A percentile compares a stretch with the other conserved stretches of the same genome.
Evolutionary conservation across 2,329 filamentous ascomycete genomes (phyloP).

Genomic region (Apiospora saccharicola): DNA sequence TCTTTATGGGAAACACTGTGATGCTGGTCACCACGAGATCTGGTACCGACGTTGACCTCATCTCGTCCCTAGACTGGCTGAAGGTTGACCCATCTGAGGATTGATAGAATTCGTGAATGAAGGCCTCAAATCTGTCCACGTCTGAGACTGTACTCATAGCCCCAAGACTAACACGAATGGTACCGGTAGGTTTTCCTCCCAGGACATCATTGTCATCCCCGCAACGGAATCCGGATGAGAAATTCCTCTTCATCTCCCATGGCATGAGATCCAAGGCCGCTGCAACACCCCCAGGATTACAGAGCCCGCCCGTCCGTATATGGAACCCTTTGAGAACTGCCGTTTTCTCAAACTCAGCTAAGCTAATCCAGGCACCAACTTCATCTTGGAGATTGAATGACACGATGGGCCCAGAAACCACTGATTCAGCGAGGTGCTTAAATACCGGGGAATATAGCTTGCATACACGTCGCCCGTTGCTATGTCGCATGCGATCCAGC

Average conservation of each 20-base stretch:
- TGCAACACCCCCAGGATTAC: conserved; percentile 89
- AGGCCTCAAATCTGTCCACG: conserved; percentile 73
- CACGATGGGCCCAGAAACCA: conserved; percentile 71
- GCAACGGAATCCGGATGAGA: conserved; percentile 84
- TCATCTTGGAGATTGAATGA: conserved; percentile 83
- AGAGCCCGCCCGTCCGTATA: conserved; percentile 86
- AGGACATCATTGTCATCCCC: conserved; percentile 84
- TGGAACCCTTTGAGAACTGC: conserved; percentile 81
- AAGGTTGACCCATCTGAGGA: not conserved
- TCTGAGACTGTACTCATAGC: conserved; percentile 87
- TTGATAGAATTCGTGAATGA: conserved; percentile 75
- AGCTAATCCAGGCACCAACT: conserved; percentile 76
- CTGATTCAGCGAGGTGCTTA: conserved; percentile 39
- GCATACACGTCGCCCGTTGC: conserved; percentile 72
- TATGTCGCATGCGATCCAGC: conserved; percentile 69
- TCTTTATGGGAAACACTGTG: conserved; percentile 89
- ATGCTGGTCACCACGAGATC: conserved; percentile 12
- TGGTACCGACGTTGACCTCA: not conserved
- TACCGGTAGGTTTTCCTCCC: conserved; percentile 84
- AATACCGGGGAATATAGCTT: conserved; percentile 62
- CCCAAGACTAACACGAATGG: conserved; percentile 85
- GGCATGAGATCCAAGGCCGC: conserved; percentile 74
- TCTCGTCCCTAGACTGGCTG: not conserved
- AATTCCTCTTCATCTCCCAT: conserved; percentile 85
- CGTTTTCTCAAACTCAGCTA: conserved; percentile 87